Conservation (phyloP, 2,329 filamentous ascomycete genomes). For the Orbilia ellipsospora region DNA sequence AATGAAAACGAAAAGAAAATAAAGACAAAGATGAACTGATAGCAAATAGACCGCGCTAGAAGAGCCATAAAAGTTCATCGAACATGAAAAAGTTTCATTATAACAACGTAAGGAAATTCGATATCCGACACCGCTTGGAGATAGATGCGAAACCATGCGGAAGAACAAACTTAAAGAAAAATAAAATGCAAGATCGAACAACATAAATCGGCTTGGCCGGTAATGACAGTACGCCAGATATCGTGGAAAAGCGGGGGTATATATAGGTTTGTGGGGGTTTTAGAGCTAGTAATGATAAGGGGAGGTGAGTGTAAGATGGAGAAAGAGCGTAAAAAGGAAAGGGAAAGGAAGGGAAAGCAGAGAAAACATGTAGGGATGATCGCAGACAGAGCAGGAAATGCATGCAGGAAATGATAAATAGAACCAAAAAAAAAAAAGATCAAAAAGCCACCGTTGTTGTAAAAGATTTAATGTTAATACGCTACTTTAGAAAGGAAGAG, state of each 20-base stretch:
- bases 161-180: neutral
- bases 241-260: slow-evolving; percentile 39
- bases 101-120: slow-evolving; percentile 12
- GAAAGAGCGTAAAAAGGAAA: slow-evolving; percentile 10
- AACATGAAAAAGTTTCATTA: slow-evolving; percentile 3
- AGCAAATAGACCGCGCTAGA: slow-evolving; percentile 14
- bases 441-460: slow-evolving; percentile 24
- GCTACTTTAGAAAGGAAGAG: slow-evolving; percentile 46
- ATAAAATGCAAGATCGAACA: slow-evolving; percentile 17
- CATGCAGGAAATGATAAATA: slow-evolving; percentile 1
- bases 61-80: slow-evolving; percentile 16
- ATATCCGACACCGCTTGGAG: slow-evolving; percentile 33
- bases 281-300: slow-evolving; percentile 4
- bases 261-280: slow-evolving; percentile 8
- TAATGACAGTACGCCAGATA: slow-evolving; percentile 53
- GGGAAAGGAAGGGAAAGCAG: neutral
- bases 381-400: neutral
- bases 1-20: slow-evolving; percentile 10
- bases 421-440: slow-evolving; percentile 19
- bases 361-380: neutral
- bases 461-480: slow-evolving; percentile 42
- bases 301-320: neutral
- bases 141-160: slow-evolving; percentile 24
- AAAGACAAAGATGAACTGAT: slow-evolving; percentile 18
- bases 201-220: slow-evolving; percentile 33